Evolutionary conservation across 495 filamentous ascomycete species (phyloP).

Genomic region (Daldinia bambusicola): DNA sequence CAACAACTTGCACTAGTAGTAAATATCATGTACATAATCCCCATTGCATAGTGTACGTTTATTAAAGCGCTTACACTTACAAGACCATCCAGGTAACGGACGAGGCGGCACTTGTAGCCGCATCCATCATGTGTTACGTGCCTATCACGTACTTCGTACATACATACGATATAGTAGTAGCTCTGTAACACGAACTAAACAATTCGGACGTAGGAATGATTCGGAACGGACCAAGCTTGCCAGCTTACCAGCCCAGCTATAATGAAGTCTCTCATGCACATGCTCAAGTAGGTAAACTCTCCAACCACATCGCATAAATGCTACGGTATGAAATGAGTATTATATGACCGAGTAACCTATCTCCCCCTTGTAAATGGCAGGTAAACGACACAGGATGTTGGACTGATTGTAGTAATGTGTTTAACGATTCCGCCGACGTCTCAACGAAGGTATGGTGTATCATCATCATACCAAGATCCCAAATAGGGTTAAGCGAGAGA

Average conservation of each 20-base stretch:
- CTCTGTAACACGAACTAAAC: background rate
- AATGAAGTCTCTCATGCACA: constrained; percentile 1
- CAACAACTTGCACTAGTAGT: too few relatives aligned
- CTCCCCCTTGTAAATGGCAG: constrained; percentile 7
- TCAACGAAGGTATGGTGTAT: constrained; percentile 24
- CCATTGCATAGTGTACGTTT: too few relatives aligned
- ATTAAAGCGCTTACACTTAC: background rate
- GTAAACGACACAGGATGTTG: constrained; percentile 13
- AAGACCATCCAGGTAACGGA: background rate
- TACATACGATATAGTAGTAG: background rate
- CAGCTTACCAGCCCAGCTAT: background rate
- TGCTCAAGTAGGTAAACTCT: constrained; percentile 8
- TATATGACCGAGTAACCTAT: background rate
- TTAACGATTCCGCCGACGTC: constrained; percentile 25
- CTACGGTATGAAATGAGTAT: constrained; percentile 11
- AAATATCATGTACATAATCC: too few relatives aligned
- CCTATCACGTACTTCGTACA: background rate
- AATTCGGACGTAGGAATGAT: constrained; percentile 6
- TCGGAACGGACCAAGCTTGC: background rate
- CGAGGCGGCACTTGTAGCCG: background rate
- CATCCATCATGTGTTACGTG: constrained; percentile 1
- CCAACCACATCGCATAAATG: constrained; percentile 12
- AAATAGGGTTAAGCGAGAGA: constrained; percentile 35
- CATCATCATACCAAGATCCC: constrained; percentile 35
- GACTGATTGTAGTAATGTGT: constrained; percentile 15